Conservation (phyloP, 805 yeast genomes). For the Candida maesae region DNA sequence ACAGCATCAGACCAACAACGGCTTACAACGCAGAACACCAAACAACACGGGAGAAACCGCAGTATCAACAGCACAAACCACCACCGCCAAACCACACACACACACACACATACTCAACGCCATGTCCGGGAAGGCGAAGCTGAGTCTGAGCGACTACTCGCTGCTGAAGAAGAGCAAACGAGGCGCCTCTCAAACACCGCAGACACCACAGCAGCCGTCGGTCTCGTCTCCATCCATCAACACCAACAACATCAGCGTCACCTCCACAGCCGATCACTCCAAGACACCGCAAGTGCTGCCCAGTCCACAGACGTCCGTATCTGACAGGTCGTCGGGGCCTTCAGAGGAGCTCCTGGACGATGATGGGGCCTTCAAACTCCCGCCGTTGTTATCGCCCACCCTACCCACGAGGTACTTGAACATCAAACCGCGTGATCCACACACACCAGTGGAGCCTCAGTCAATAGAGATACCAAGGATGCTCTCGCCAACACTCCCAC, state of each 20-base stretch:
- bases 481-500: conserved; percentile 23
- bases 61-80: too few species aligned
- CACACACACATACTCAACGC: too few species aligned
- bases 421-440: not conserved
- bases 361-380: not conserved
- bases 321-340: not conserved
- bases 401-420: not conserved
- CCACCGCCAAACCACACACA: too few species aligned
- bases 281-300: not conserved
- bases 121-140: too few species aligned
- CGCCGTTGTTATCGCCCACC: not conserved
- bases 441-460: not conserved
- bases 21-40: too few species aligned
- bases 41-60: too few species aligned
- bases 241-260: too few species aligned
- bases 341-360: not conserved
- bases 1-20: too few species aligned
- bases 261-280: not conserved
- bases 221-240: too few species aligned
- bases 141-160: conserved; percentile 3
- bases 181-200: not conserved
- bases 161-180: conserved; percentile 3
- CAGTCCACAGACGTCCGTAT: not conserved
- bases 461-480: conserved; percentile 12
- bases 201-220: not conserved